Base-by-base conservation (phyloP, 2,329 filamentous ascomycete genomes). In the Aspergillus uvarum region DNA sequence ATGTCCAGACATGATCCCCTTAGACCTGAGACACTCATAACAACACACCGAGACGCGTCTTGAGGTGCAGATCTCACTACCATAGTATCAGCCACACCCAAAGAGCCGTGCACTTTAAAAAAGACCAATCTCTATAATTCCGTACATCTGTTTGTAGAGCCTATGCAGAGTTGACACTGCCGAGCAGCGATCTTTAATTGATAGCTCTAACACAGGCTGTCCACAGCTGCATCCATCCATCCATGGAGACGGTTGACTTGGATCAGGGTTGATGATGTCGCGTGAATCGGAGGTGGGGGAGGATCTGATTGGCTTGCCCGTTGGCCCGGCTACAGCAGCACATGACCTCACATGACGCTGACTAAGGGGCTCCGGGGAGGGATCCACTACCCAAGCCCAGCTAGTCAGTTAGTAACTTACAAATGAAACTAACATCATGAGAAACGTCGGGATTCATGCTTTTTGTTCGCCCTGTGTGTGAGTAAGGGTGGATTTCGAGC, bases 251-350 rank as follows among this genome's bases (percentile, higher is more conserved):
- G 32, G 12, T 35, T 12, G 32, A 52, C 38, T 19, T 21, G 32
- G 29, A 48, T 48, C 38, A 54, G 22, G 52, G 35, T 44, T 26
- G 38, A 47, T 54, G 44, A 47, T 47, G 26, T 47, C 47, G 53
- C 42, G 38, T 26, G 22, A 24, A 47, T 54, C 7, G 52, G 10
- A 7, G 12, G 50, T 51, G 50, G 50, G 47, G 31, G n/a, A 35
- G 24, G 29, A 12, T 8, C 8, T 63, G 59, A 65, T 65, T 65
- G 62, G 61, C 29, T 11, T 7, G 22, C 24, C 32, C 48, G 66
- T 68, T 68, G 66, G 56, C 66, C 62, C 26, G 66, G 62, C 62
- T 62, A 68, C 65, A 35, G 24, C 38, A 14, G 24, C 63, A 68
- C 59, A 51, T 62, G 63, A 64, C 53, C 55, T 47, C 63, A 65